A percentile compares a stretch with the other conserved stretches of the same genome.
Evolutionary conservation across 2,329 filamentous ascomycete genomes (phyloP).

Genomic region (Claviceps sp.): DNA sequence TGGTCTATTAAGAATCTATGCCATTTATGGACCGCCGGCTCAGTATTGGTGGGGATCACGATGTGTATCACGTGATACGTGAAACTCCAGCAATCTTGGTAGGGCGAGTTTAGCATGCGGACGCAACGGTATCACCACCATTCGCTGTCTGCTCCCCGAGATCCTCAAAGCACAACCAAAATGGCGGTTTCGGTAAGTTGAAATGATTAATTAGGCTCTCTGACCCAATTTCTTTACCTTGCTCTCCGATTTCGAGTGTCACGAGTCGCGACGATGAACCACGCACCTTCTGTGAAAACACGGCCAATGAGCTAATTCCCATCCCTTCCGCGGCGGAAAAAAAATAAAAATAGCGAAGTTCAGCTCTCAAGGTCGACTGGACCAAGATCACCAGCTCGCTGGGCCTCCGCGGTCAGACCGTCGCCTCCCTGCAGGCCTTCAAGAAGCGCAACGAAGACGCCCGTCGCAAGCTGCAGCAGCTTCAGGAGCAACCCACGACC

Average conservation of each 20-base stretch:
- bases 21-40: background rate
- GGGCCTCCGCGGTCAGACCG: constrained; percentile 90
- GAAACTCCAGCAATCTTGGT: constrained; percentile 14
- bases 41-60: background rate
- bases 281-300: background rate
- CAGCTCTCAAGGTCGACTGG: constrained; percentile 99
- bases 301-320: constrained; percentile 41
- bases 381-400: constrained; percentile 86
- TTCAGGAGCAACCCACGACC: constrained; percentile 70
- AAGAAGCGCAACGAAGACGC: constrained; percentile 99
- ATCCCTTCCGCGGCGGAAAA: constrained; percentile 9
- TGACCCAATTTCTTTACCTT: background rate
- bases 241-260: background rate
- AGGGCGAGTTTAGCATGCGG: constrained; percentile 30
- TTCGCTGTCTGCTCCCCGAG: constrained; percentile 35
- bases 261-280: background rate
- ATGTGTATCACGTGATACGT: constrained; percentile 21
- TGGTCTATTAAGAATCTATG: background rate
- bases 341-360: constrained; percentile 60
- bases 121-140: constrained; percentile 31
- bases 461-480: constrained; percentile 77
- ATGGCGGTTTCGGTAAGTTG: constrained; percentile 54
- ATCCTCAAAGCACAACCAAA: constrained; percentile 37
- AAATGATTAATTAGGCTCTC: background rate
- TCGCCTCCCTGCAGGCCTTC: constrained; percentile 82